Evolutionary conservation across 2,329 filamentous ascomycete species (phyloP).

Genomic region (Colletotrichum magnum): DNA sequence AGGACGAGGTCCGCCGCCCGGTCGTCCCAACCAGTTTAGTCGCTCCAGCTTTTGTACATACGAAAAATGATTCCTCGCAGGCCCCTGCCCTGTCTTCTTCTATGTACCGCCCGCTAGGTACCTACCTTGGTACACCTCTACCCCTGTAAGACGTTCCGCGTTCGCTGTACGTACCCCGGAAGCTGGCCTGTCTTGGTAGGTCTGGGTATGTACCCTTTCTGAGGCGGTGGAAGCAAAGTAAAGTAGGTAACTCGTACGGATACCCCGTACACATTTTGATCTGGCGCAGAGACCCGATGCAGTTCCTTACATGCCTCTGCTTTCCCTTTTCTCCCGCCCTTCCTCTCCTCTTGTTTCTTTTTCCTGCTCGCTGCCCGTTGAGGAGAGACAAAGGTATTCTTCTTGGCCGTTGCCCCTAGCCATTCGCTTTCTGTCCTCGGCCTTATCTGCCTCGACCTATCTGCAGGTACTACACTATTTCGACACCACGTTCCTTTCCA

Average conservation of each 20-base stretch:
- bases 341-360: conserved; percentile 20
- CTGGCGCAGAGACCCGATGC: neutral
- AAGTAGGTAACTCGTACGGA: neutral
- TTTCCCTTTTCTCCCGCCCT: conserved; percentile 36
- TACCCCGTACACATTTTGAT: neutral
- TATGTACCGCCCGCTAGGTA: neutral
- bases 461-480: conserved; percentile 19
- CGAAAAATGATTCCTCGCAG: conserved; percentile 8
- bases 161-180: too few species aligned
- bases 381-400: conserved; percentile 20
- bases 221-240: too few species aligned
- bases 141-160: too few species aligned
- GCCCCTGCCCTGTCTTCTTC: neutral
- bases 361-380: conserved; percentile 13
- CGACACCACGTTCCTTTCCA: conserved; percentile 23
- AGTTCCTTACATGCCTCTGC: conserved; percentile 33
- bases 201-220: too few species aligned
- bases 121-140: neutral
- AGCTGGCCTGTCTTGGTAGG: too few species aligned
- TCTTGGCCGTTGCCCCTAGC: conserved; percentile 2
- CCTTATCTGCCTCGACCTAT: conserved; percentile 14
- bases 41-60: neutral
- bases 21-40: neutral
- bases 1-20: neutral
- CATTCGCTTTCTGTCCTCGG: neutral